These are phyloP conservation scores for Phyllosticta citribraziliensis DNA, from an alignment of 2,329 filamentous ascomycete genomes.

Conservation along the genomic window DNA sequence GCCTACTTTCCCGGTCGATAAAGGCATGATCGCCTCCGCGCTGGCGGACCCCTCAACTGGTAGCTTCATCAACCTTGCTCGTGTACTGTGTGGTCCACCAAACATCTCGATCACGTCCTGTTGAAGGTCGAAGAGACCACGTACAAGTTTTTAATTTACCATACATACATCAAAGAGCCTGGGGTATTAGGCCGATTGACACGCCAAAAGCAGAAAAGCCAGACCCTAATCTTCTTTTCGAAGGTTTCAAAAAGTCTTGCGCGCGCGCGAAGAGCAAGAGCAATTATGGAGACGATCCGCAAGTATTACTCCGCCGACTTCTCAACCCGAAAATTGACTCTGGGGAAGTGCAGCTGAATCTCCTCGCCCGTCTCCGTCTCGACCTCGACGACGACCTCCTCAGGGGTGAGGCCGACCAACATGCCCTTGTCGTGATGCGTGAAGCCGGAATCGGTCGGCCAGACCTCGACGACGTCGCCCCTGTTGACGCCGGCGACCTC, in stretches of 20 bases:
- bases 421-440: constrained; percentile 19
- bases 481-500: constrained; percentile 45
- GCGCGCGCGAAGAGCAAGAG: neutral
- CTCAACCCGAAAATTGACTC: constrained; percentile 17
- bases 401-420: constrained; percentile 19
- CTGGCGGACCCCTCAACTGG: too few relatives aligned
- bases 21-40: too few relatives aligned
- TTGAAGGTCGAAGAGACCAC: too few relatives aligned
- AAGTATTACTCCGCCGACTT: neutral
- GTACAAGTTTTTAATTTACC: neutral
- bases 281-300: neutral
- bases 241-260: neutral
- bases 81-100: too few relatives aligned
- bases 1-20: too few relatives aligned
- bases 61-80: too few relatives aligned
- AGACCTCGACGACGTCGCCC: constrained; percentile 43
- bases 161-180: neutral
- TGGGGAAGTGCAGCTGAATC: constrained; percentile 18
- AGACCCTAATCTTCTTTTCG: neutral
- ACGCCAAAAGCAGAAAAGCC: neutral
- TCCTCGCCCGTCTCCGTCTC: constrained; percentile 9
- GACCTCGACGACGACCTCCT: constrained; percentile 18
- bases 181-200: neutral
- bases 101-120: too few relatives aligned
- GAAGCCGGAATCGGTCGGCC: constrained; percentile 22